Evolutionary conservation across 768 basidiomycete species (phyloP), one percentile per base, ranked within the genome.

Genomic region (Melanogaster broomeanus): DNA sequence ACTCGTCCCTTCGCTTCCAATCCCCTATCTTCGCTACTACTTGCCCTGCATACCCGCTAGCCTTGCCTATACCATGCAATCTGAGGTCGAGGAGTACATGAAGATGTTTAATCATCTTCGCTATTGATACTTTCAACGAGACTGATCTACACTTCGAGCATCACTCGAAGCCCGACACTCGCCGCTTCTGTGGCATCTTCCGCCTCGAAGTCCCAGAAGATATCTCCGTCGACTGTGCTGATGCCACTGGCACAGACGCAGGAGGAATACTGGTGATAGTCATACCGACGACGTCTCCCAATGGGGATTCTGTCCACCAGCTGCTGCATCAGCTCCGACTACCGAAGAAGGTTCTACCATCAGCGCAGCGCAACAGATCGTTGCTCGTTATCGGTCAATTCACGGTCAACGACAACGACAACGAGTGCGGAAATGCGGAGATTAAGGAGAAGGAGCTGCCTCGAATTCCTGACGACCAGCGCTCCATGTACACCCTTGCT

Each of bases 131-230:
- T 16, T 47, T 27, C 24, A 4, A 22, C 49, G 21, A 37, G 24
- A 24, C 42, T 6, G 51, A 52, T 44, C 48, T 37, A 41, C 34
- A 30, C 31, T 21, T 39, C 16, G 28, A 37, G 28, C 48, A 39
- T 16, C 38, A 40, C 18, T 6, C n/a, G n/a, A 48, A 46, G 12
- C 49, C 42, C 15, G 59, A 69, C 10, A 65, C 59, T 44, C 65
- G 69, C 30, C 64, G 69, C 33, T 68, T 64, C 34, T 69, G 56
- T 2, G 18, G 40, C 18, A 50, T 68, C 43, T 60, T 68, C 34
- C 44, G 57, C 37, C 19, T 39, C 6, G 55, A 64, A 16, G 39
- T 38, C 12, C 48, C 46, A 31, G 50, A 48, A 21, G 27, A 24
- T 7, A 8, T 51, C 22, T 49, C 52, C 31, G 31, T 53, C 18